Percentiles rank a stretch among this genome's conserved stretches.
These are phyloP conservation scores for Cyberlindnera japonica DNA, from an alignment of 805 yeast species.

Conservation along the genomic window DNA sequence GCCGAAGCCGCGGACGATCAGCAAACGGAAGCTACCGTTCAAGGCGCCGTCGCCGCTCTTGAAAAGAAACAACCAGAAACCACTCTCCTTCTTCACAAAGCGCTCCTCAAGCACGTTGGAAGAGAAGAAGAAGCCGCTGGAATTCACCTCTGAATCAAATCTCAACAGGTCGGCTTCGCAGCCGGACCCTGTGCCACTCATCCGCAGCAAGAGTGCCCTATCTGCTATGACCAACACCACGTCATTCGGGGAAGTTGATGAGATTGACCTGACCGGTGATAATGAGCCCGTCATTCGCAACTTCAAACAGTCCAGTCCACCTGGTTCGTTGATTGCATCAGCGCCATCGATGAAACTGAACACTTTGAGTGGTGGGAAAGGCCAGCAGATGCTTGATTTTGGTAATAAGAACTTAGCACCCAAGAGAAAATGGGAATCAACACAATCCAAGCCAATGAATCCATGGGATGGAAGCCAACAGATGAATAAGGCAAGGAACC, in stretches of 20 bases:
- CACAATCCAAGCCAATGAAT: too few relatives aligned
- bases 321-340: slow-evolving; percentile 5
- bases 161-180: slow-evolving; percentile 3
- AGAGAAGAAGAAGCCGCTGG: slow-evolving; percentile 13
- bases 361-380: neutral
- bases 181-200: neutral
- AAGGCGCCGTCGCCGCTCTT: slow-evolving; percentile 22
- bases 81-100: slow-evolving; percentile 8
- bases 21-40: slow-evolving; percentile 17
- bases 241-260: slow-evolving; percentile 4
- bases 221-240: slow-evolving; percentile 5
- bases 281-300: slow-evolving; percentile 4
- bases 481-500: slow-evolving; percentile 12
- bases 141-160: slow-evolving; percentile 3
- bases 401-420: slow-evolving; percentile 5
- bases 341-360: neutral
- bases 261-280: slow-evolving; percentile 8
- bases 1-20: slow-evolving; percentile 2
- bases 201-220: slow-evolving; percentile 3
- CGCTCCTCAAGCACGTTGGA: slow-evolving; percentile 11
- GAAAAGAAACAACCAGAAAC: slow-evolving; percentile 14
- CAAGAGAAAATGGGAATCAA: slow-evolving; percentile 12
- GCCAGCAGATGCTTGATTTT: slow-evolving; percentile 4
- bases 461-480: slow-evolving; percentile 14
- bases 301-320: slow-evolving; percentile 12